phyloP scores from a whole-genome alignment of 1,284 basidiomycete species.

The Moesziomyces sp. region DNA sequence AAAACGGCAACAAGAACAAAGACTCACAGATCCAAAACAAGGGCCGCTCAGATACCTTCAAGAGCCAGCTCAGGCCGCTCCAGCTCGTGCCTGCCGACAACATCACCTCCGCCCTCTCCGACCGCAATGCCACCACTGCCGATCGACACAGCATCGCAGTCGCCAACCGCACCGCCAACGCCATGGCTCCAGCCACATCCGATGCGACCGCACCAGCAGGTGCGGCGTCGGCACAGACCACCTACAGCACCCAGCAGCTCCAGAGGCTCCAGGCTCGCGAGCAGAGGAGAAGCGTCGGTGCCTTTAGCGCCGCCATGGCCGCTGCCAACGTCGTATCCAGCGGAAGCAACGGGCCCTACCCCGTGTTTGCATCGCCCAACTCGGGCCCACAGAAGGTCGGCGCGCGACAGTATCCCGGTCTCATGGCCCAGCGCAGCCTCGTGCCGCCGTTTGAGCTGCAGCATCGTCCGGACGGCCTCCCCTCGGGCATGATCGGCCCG shows the following conservation, averaged over 20 bases:
- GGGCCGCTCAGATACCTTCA: slow-evolving; percentile 35
- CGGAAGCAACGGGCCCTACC: slow-evolving; percentile 62
- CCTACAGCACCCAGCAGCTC: slow-evolving; percentile 59
- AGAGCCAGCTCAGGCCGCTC: slow-evolving; percentile 47
- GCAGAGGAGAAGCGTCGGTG: slow-evolving; percentile 57
- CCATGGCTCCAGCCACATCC: neutral
- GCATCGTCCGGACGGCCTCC: slow-evolving; percentile 62
- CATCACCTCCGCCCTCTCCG: slow-evolving; percentile 10
- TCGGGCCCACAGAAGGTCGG: slow-evolving; percentile 32
- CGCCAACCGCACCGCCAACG: slow-evolving; percentile 16
- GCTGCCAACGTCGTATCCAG: slow-evolving; percentile 49
- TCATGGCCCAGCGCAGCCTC: slow-evolving; percentile 62
- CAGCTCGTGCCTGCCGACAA: slow-evolving; percentile 53
- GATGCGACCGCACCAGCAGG: slow-evolving; percentile 9
- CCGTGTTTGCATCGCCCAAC: slow-evolving; percentile 49
- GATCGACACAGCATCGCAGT: slow-evolving; percentile 18
- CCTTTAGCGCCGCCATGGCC: slow-evolving; percentile 58
- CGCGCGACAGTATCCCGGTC: slow-evolving; percentile 57
- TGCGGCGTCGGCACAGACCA: slow-evolving; percentile 10
- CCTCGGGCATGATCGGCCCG: slow-evolving; percentile 57
- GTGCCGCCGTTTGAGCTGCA: slow-evolving; percentile 67
- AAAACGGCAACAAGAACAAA: slow-evolving; percentile 33
- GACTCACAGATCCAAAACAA: slow-evolving; percentile 16
- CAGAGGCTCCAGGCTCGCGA: slow-evolving; percentile 56
- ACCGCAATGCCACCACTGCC: slow-evolving; percentile 15